Base-by-base conservation (phyloP, 192 early-diverging fungal genomes). In the Backusella tarrabulga region DNA sequence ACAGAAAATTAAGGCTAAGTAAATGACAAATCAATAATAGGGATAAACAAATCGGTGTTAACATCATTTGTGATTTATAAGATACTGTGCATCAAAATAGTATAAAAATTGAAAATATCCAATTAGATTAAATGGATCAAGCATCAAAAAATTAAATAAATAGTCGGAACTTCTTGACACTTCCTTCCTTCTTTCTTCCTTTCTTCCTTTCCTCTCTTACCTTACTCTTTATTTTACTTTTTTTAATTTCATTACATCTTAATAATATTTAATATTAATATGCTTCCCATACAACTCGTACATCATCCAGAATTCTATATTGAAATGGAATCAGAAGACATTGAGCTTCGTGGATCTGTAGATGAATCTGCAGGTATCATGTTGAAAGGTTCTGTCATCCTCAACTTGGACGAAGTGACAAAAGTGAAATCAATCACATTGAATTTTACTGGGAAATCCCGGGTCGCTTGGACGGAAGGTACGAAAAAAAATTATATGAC, bases 401-500 rank as follows among this genome's bases (percentile, higher is more conserved):
- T 92, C 21, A 83, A 80, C 42, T 74, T 87, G 32, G 29, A 70
- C 26, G 91, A 92, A 70, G 34, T 81, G 3, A 88, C 85, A 34
- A 86, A 87, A 35, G 77, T 91, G 29, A 86, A 82, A 19, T 83
- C 86, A 5, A 85, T 92, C 34, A 74, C 70, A 42, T 76, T 92
- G 7, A 80, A 71, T 38, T 87, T 92, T 67, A 79, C 69, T 50
- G 91, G 91, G 29, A 88, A 85, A 56, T 79, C 86, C 36, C 86
- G 88, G 66, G 83, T 88, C 0, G 77, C 68, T 40, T 86, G 87
- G 76, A 83, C 66, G 46, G 88, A 90, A 77, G 83, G 78, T 79
- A 35, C 79, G 19, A 50, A 29, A 68, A 40, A 26, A 52, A 26
- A 32, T 12, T n/a, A 32, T 15, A 41, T 26, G 12, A 29, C 41